These are phyloP conservation scores for Fusarium domesticum DNA, from an alignment of 2,329 filamentous ascomycete species.

Conservation along the genomic window DNA sequence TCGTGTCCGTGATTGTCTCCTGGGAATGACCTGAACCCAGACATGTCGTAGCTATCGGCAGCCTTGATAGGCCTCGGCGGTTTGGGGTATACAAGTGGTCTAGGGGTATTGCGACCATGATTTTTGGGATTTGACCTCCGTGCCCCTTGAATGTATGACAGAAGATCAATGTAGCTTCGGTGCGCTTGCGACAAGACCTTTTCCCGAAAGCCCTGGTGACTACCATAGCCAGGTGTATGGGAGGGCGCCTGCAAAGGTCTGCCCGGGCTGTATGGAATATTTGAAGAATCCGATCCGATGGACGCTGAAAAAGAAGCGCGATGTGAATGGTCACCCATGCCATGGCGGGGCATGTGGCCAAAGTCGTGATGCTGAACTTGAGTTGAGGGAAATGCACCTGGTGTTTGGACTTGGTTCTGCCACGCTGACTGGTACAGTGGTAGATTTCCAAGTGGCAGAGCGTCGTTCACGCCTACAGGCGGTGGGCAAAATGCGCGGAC, in stretches of 20 bases:
- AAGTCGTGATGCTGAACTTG: constrained; percentile 15
- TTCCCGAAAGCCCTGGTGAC: constrained; percentile 56
- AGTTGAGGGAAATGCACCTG: constrained; percentile 6
- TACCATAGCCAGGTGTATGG: constrained; percentile 9
- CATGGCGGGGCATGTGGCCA: constrained; percentile 9
- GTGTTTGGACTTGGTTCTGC: constrained; percentile 14
- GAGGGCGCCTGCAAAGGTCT: constrained; percentile 7
- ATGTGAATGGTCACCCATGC: constrained; percentile 8
- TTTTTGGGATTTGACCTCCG: constrained; percentile 50
- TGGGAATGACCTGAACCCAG: constrained; percentile 4
- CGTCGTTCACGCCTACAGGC: constrained; percentile 32
- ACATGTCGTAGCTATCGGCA: constrained; percentile 3
- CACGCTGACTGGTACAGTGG: constrained; percentile 25
- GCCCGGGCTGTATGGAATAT: constrained; percentile 6
- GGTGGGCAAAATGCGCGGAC: constrained; percentile 39
- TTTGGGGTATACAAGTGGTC: constrained; percentile 55
- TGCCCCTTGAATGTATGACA: constrained; percentile 60
- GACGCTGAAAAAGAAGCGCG: constrained; percentile 11
- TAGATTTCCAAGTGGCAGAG: constrained; percentile 32
- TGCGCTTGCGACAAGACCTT: constrained; percentile 69
- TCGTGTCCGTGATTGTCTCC: constrained; percentile 11
- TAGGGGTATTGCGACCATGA: constrained; percentile 40
- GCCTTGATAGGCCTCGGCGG: constrained; percentile 38
- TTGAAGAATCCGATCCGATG: constrained; percentile 6
- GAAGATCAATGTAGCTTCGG: constrained; percentile 66